Conservation (phyloP, 345 rosid genomes). For the Gossypium turneri region DNA sequence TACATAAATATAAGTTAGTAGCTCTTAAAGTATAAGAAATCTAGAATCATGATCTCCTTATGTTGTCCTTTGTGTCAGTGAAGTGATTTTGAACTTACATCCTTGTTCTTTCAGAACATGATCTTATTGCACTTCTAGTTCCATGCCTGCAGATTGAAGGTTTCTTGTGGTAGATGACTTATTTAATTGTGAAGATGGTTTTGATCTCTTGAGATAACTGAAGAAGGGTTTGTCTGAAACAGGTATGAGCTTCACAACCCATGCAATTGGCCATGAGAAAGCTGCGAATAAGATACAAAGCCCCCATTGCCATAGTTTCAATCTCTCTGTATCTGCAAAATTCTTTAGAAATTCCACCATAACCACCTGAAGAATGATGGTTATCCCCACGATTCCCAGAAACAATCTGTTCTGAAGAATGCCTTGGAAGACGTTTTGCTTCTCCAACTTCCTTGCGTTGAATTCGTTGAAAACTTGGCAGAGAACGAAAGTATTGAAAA, state of each 20-base stretch:
- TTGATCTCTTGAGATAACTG: slow-evolving; percentile 32
- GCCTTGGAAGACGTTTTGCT: slow-evolving; percentile 59
- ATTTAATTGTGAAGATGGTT: slow-evolving; percentile 22
- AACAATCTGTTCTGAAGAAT: slow-evolving; percentile 48
- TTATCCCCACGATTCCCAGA: slow-evolving; percentile 51
- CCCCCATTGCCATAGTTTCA: slow-evolving; percentile 51
- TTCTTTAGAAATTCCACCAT: slow-evolving; percentile 61
- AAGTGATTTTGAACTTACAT: background rate
- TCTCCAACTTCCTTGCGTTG: slow-evolving; percentile 66
- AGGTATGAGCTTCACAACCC: slow-evolving; percentile 50
- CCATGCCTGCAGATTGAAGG: slow-evolving; percentile 15
- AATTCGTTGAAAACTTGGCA: slow-evolving; percentile 71
- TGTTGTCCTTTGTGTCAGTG: background rate
- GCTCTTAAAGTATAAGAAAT: background rate
- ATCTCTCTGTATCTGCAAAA: slow-evolving; percentile 51
- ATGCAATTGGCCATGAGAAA: slow-evolving; percentile 61
- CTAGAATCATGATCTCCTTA: background rate
- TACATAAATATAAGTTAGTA: background rate
- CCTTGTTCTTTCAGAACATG: background rate
- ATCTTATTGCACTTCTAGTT: slow-evolving; percentile 8
- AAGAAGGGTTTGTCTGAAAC: slow-evolving; percentile 48
- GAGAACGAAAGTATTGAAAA: slow-evolving; percentile 59
- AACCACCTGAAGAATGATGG: slow-evolving; percentile 60
- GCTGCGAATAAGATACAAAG: slow-evolving; percentile 46
- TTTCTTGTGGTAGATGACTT: slow-evolving; percentile 13